Evolutionary conservation across 139 green algal genomes (phyloP).

Genomic region (Marvania coccoides): DNA sequence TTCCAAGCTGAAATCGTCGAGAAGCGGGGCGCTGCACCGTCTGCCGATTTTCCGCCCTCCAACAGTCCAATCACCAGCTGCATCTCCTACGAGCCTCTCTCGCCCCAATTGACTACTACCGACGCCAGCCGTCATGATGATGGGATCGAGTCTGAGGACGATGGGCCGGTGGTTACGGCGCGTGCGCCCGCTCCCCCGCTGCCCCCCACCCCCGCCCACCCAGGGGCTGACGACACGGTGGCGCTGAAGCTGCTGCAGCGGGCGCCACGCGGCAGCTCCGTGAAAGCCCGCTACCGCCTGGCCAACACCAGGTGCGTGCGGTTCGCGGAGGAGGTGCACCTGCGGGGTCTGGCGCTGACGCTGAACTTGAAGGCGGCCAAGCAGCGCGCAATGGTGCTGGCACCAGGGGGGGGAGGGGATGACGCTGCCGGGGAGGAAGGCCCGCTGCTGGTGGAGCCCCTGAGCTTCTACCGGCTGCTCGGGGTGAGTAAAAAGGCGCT

Average conservation of each 20-base stretch:
- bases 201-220: not conserved
- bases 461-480: constrained; percentile 24
- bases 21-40: too few relatives aligned
- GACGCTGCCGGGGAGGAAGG: not conserved
- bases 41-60: too few relatives aligned
- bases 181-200: not conserved
- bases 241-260: constrained; percentile 30
- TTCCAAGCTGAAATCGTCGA: too few relatives aligned
- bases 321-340: constrained; percentile 31
- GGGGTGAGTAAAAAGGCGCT: too few relatives aligned
- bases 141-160: too few relatives aligned
- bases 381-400: constrained; percentile 21
- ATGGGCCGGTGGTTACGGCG: not conserved
- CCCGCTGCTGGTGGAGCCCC: constrained; percentile 15
- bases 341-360: not conserved
- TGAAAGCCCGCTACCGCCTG: constrained; percentile 20
- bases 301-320: constrained; percentile 9
- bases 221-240: not conserved
- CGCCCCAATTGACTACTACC: too few relatives aligned
- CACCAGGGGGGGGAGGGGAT: not conserved
- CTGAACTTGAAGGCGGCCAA: constrained; percentile 22
- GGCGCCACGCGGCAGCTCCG: constrained; percentile 18
- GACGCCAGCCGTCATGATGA: too few relatives aligned
- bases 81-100: too few relatives aligned
- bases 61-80: too few relatives aligned